A percentile compares a stretch with the other conserved stretches of the same genome.
Conservation (phyloP, 768 basidiomycete genomes). For the Psilocybe azurescens region DNA sequence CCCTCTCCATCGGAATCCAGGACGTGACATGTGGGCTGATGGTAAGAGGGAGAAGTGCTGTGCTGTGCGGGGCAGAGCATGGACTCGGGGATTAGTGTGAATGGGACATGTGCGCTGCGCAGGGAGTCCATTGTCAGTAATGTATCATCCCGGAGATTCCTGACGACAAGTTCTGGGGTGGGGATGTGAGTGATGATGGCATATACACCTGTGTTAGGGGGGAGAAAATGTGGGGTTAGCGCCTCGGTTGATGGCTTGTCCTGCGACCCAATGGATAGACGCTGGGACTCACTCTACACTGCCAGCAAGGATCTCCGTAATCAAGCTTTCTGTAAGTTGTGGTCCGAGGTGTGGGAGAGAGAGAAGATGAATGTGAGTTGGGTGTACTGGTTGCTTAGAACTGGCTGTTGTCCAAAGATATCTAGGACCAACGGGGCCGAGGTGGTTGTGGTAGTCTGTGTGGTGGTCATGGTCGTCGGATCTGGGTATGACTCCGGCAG, state of each 20-base stretch:
- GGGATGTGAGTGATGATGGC: conserved; percentile 21
- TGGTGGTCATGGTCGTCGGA: too few relatives aligned
- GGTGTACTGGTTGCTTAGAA: conserved; percentile 25
- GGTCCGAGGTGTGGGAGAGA: conserved; percentile 11
- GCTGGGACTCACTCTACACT: conserved; percentile 27
- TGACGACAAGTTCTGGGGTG: conserved; percentile 26
- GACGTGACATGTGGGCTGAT: conserved; percentile 24
- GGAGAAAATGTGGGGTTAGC: not conserved
- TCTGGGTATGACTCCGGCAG: too few relatives aligned
- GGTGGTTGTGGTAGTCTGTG: not conserved
- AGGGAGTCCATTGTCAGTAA: conserved; percentile 28
- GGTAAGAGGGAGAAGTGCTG: conserved; percentile 11
- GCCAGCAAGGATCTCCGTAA: conserved; percentile 18
- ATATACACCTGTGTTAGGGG: conserved; percentile 21
- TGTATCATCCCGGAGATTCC: conserved; percentile 25
- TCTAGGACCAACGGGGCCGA: conserved; percentile 2
- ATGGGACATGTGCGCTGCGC: conserved; percentile 26
- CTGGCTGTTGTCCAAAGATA: conserved; percentile 20
- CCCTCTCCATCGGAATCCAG: conserved; percentile 19
- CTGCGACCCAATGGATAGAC: conserved; percentile 32
- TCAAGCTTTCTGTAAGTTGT: conserved; percentile 11
- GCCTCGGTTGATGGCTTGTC: conserved; percentile 27
- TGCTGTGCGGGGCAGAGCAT: conserved; percentile 28
- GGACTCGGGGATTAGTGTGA: conserved; percentile 29
- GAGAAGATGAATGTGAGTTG: conserved; percentile 29